Percentiles rank a stretch among this genome's conserved stretches.
Evolutionary conservation across 2,329 filamentous ascomycete genomes (phyloP).

Genomic region (Xylaria sp.): DNA sequence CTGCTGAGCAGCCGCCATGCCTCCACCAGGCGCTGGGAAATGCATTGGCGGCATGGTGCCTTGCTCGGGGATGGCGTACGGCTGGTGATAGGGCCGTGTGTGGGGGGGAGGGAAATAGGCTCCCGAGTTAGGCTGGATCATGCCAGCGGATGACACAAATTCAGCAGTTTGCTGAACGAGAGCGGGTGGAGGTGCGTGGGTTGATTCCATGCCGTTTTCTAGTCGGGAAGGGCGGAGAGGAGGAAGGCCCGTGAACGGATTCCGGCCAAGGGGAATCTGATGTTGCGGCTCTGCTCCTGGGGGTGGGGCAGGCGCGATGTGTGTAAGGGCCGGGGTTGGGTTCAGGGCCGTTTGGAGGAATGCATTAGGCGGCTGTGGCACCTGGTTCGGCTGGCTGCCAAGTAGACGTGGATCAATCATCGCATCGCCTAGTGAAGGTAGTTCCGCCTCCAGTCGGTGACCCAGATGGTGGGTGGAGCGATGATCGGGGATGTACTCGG

Average conservation of each 20-base stretch:
- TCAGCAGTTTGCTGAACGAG: constrained; percentile 25
- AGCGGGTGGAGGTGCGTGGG: constrained; percentile 20
- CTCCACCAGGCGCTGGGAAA: constrained; percentile 20
- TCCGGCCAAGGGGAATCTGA: constrained; percentile 23
- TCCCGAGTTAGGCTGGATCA: constrained; percentile 34
- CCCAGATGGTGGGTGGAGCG: constrained; percentile 11
- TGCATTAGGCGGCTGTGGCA: constrained; percentile 25
- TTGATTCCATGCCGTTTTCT: constrained; percentile 24
- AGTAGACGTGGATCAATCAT: constrained; percentile 30
- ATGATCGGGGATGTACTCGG: constrained; percentile 12
- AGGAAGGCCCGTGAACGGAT: constrained; percentile 35
- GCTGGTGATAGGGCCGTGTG: constrained; percentile 34
- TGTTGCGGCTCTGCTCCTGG: constrained; percentile 20
- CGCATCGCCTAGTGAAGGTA: constrained; percentile 14
- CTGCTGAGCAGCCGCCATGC: constrained; percentile 18
- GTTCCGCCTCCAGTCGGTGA: constrained; percentile 12
- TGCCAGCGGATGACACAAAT: constrained; percentile 25
- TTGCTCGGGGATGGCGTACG: constrained; percentile 32
- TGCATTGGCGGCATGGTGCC: constrained; percentile 25
- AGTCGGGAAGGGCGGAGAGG: constrained; percentile 36
- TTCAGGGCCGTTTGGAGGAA: constrained; percentile 38
- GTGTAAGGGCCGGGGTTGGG: constrained; percentile 27
- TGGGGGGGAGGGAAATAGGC: constrained; percentile 34
- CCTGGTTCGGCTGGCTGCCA: constrained; percentile 19
- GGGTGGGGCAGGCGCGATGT: constrained; percentile 29